These are phyloP conservation scores for Suillus occidentalis DNA, from an alignment of 768 basidiomycete genomes.

Conservation along the genomic window DNA sequence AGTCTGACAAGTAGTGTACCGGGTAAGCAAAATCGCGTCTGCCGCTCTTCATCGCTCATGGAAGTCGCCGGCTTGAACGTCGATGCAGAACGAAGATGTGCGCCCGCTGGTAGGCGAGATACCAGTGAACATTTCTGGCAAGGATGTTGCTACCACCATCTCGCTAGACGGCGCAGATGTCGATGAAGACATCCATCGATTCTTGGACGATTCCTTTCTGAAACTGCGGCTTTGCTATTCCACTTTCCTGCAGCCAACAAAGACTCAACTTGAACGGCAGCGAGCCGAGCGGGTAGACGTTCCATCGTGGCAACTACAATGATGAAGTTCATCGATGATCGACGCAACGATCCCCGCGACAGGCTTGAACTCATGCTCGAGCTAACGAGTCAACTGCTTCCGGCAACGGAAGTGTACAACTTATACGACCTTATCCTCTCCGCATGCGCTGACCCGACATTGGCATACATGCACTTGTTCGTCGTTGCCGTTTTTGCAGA, in stretches of 20 bases:
- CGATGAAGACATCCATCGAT: background rate
- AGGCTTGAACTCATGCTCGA: background rate
- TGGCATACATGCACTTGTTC: too few relatives aligned
- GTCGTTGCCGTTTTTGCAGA: too few relatives aligned
- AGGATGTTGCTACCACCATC: background rate
- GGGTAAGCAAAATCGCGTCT: too few relatives aligned
- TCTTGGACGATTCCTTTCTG: background rate
- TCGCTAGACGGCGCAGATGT: background rate
- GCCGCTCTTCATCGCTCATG: too few relatives aligned
- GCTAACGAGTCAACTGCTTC: background rate
- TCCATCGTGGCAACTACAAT: background rate
- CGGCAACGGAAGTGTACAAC: background rate
- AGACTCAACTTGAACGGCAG: background rate
- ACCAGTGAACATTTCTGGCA: background rate
- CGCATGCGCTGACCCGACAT: too few relatives aligned
- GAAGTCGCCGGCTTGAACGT: too few relatives aligned
- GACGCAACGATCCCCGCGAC: background rate
- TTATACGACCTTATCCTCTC: too few relatives aligned
- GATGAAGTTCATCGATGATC: background rate
- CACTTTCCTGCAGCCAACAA: background rate
- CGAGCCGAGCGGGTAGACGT: too few relatives aligned
- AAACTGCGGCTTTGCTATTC: background rate
- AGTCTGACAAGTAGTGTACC: too few relatives aligned
- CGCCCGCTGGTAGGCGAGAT: too few relatives aligned
- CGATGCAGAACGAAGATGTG: too few relatives aligned